phyloP scores from a whole-genome alignment of 176 grass and related monocot genomes.

The Musa acuminata region DNA sequence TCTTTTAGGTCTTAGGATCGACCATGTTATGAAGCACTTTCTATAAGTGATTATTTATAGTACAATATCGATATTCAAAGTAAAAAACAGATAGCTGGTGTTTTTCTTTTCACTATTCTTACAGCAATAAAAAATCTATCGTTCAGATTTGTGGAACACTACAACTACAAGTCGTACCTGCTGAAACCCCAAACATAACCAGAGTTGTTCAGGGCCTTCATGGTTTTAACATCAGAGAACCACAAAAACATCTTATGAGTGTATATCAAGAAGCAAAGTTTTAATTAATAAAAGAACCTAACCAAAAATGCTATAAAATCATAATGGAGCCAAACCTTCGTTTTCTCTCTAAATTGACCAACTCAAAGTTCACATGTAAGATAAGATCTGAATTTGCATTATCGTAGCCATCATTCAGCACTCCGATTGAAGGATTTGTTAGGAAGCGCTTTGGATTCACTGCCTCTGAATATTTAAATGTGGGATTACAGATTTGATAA shows the following conservation, averaged over 20 bases:
- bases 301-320: not conserved
- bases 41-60: no score
- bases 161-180: not conserved
- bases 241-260: not conserved
- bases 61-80: no score
- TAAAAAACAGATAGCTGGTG: no score
- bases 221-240: not conserved
- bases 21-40: no score
- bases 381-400: constrained; percentile 94
- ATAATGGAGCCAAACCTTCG: constrained; percentile 51
- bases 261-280: not conserved
- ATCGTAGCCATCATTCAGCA: constrained; percentile 70
- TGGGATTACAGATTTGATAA: constrained; percentile 65
- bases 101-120: no score
- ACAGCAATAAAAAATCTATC: no score
- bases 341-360: constrained; percentile 52
- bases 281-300: not conserved
- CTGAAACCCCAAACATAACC: not conserved
- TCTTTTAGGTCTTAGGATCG: no score
- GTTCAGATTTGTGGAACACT: no score
- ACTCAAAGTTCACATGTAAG: constrained; percentile 74
- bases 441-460: constrained; percentile 82
- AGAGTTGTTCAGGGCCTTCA: not conserved
- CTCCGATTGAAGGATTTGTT: constrained; percentile 63
- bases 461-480: constrained; percentile 70